These are phyloP conservation scores for Darksidea phi DNA, from an alignment of 495 filamentous ascomycete species.

Conservation along the genomic window DNA sequence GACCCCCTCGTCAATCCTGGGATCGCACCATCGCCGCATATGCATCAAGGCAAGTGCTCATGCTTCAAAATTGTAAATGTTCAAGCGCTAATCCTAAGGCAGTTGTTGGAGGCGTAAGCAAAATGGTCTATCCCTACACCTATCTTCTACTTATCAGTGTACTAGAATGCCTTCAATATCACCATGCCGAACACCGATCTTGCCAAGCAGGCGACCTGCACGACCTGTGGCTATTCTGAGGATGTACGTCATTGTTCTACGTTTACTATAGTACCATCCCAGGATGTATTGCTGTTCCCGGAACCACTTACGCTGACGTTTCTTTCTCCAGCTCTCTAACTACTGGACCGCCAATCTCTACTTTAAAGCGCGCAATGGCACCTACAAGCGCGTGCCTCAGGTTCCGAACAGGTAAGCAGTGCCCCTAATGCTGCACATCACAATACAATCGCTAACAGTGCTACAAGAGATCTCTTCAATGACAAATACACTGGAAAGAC, in stretches of 20 bases:
- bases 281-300: not conserved
- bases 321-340: slow-evolving; percentile 8
- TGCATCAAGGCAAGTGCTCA: slow-evolving; percentile 22
- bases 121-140: no score
- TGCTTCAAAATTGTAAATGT: not conserved
- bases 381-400: slow-evolving; percentile 32
- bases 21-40: slow-evolving; percentile 21
- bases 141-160: no score
- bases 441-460: not conserved
- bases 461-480: slow-evolving; percentile 6
- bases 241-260: slow-evolving; percentile 6
- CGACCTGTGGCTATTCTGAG: slow-evolving; percentile 23
- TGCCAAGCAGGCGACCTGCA: slow-evolving; percentile 16
- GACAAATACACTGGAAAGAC: slow-evolving; percentile 12
- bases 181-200: slow-evolving; percentile 26
- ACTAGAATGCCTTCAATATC: slow-evolving; percentile 25
- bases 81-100: not conserved
- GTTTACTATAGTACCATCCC: no score
- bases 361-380: slow-evolving; percentile 31
- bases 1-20: slow-evolving; percentile 34
- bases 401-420: slow-evolving; percentile 19
- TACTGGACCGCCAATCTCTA: slow-evolving; percentile 35
- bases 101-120: slow-evolving; percentile 20
- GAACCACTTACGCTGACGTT: not conserved
- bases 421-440: not conserved